phyloP scores from a whole-genome alignment of 2,329 filamentous ascomycete genomes.

The Colletotrichum lindemuthianum region DNA sequence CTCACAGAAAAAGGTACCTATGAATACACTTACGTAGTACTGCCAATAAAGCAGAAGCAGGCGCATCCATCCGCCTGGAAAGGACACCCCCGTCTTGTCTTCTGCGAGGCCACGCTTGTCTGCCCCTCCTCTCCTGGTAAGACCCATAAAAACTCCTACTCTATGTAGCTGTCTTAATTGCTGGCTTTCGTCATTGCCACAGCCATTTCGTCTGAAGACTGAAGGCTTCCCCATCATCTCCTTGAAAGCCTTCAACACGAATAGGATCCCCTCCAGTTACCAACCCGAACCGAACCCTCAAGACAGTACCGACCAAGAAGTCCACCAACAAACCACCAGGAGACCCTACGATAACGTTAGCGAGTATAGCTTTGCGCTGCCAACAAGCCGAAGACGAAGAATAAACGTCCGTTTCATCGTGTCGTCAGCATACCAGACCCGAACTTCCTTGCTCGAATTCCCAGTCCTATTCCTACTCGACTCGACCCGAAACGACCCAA shows the following conservation, averaged over 20 bases:
- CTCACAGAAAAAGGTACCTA: too few species aligned
- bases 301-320: neutral
- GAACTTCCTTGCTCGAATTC: too few species aligned
- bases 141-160: slow-evolving; percentile 34
- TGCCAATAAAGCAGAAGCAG: neutral
- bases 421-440: too few species aligned
- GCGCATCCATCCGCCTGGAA: neutral
- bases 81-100: slow-evolving; percentile 23
- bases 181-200: slow-evolving; percentile 36
- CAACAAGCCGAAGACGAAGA: too few species aligned
- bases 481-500: too few species aligned
- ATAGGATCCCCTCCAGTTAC: neutral
- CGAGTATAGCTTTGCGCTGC: too few species aligned
- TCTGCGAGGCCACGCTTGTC: slow-evolving; percentile 4
- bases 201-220: slow-evolving; percentile 34
- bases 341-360: neutral
- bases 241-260: slow-evolving; percentile 15
- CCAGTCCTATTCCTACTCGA: too few species aligned
- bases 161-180: slow-evolving; percentile 25
- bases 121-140: slow-evolving; percentile 30
- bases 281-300: neutral
- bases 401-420: too few species aligned
- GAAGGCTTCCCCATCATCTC: slow-evolving; percentile 29
- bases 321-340: neutral
- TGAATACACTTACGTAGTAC: neutral